Evolutionary conservation across 768 basidiomycete genomes (phyloP), one percentile per base, ranked within the genome.

Genomic region (Mycena latifolia): DNA sequence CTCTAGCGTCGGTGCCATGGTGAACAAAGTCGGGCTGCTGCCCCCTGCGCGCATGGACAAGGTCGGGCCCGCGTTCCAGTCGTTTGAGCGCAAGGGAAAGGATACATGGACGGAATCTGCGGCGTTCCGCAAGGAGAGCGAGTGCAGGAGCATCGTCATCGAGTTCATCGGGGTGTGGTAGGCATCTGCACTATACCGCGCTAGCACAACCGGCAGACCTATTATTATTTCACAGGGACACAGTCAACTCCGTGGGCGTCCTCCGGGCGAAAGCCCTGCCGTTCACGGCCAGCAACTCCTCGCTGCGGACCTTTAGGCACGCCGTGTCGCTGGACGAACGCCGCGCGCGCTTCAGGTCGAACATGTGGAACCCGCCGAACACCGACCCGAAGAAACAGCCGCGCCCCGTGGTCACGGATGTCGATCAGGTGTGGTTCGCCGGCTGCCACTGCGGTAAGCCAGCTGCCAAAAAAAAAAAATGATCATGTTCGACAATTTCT

Each of bases 391-490:
- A 62, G 18, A 35, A 45, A 45, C 33, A 25, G 29, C 47, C 47
- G 20, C 27, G 52, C 47, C 61, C 61, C 55, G 61, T 62, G 12
- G n/a, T 10, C 25, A 62, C 61, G 28, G 46, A 62, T 62, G 61
- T 62, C 14, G 24, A 62, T 25, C 53, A 62, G 46, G 61, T 62
- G 33, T 62, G 61, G 61, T 62, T 62, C 53, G 61, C 61, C 53
- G 61, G 61, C 33, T 55, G 61, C 45, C 61, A 62, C 48, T 62
- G 61, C 55, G 61, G 61, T 62, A 28, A 45, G 61, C n/a, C n/a
- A n/a, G n/a, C n/a, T n/a, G n/a, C n/a, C n/a, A n/a, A n/a, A n/a
- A n/a, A n/a, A n/a, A n/a, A n/a, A n/a, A n/a, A n/a, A n/a, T n/a
- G n/a, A n/a, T n/a, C 53, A 29, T 37, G 33, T 24, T 62, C 29